A percentile compares a stretch with the other conserved stretches of the same genome.
phyloP scores from a whole-genome alignment of 768 basidiomycete genomes.

The Fomitopsis serialis region DNA sequence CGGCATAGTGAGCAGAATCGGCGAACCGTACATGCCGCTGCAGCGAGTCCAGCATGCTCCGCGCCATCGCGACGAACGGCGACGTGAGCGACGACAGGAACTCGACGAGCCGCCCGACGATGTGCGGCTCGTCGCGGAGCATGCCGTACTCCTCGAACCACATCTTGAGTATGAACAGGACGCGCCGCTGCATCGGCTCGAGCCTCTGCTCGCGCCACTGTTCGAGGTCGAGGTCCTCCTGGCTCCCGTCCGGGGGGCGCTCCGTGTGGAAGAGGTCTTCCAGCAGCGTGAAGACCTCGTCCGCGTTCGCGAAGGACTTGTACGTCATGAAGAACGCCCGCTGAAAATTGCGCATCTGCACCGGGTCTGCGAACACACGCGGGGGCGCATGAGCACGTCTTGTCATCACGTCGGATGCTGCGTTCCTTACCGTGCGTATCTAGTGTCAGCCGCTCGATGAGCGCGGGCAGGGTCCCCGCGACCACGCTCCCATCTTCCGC shows the following conservation, averaged over 20 bases:
- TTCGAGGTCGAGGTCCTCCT: constrained; percentile 31
- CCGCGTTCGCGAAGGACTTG: constrained; percentile 69
- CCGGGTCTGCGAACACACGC: constrained; percentile 4
- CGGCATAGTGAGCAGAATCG: background rate
- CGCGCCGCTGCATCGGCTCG: constrained; percentile 56
- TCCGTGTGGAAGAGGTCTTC: constrained; percentile 36
- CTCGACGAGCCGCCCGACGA: constrained; percentile 49
- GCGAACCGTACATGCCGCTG: constrained; percentile 45
- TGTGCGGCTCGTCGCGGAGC: constrained; percentile 58
- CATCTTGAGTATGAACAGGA: constrained; percentile 47
- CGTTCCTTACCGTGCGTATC: constrained; percentile 60
- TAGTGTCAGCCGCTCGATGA: constrained; percentile 66
- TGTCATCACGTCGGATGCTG: no score
- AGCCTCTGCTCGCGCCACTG: constrained; percentile 66
- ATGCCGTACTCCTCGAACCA: constrained; percentile 63
- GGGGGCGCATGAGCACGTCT: no score
- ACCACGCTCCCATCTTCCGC: constrained; percentile 62
- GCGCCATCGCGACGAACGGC: constrained; percentile 39
- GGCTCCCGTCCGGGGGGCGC: constrained; percentile 22
- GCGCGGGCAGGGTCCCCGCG: constrained; percentile 63
- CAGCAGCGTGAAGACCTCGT: constrained; percentile 62
- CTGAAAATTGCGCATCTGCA: constrained; percentile 30
- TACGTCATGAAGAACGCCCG: constrained; percentile 81
- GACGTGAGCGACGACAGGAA: constrained; percentile 40
- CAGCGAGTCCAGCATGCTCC: constrained; percentile 45